Percentiles rank a stretch among this genome's conserved stretches.
Evolutionary conservation across 371 early-diverging fungal genomes (phyloP).

Genomic region (Apophysomyces ossiformis): DNA sequence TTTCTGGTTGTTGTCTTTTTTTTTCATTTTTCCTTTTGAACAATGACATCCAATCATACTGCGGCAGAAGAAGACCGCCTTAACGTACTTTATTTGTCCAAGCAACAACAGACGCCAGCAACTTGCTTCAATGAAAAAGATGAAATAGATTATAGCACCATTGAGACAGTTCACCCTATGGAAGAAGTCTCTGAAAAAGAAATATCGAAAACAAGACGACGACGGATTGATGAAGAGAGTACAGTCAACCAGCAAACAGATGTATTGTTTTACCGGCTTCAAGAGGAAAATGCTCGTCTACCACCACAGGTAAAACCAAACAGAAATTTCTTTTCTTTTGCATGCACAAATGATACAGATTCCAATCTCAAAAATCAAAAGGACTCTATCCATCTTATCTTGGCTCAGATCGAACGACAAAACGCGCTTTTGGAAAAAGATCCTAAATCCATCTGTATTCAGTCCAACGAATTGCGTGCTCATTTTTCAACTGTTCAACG

Average conservation of each 20-base stretch:
- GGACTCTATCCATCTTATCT: slow-evolving; percentile 59
- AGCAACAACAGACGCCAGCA: background rate
- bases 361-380: slow-evolving; percentile 14
- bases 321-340: background rate
- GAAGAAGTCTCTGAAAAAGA: background rate
- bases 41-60: slow-evolving; percentile 10
- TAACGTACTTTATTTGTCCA: background rate
- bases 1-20: slow-evolving; percentile 15
- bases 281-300: slow-evolving; percentile 44
- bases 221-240: background rate
- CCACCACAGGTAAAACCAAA: slow-evolving; percentile 38
- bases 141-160: background rate
- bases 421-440: slow-evolving; percentile 59
- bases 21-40: slow-evolving; percentile 13
- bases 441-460: slow-evolving; percentile 59
- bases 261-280: slow-evolving; percentile 26
- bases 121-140: background rate
- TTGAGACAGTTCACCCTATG: background rate
- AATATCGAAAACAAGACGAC: background rate
- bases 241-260: background rate
- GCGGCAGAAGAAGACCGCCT: background rate
- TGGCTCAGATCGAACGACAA: slow-evolving; percentile 65
- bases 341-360: background rate
- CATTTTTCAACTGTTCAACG: slow-evolving; percentile 54
- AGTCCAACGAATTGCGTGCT: slow-evolving; percentile 56